A percentile compares a stretch with the other conserved stretches of the same genome.
These are phyloP conservation scores for Psilocybe tampanensis DNA, from an alignment of 768 basidiomycete genomes.

Conservation along the genomic window DNA sequence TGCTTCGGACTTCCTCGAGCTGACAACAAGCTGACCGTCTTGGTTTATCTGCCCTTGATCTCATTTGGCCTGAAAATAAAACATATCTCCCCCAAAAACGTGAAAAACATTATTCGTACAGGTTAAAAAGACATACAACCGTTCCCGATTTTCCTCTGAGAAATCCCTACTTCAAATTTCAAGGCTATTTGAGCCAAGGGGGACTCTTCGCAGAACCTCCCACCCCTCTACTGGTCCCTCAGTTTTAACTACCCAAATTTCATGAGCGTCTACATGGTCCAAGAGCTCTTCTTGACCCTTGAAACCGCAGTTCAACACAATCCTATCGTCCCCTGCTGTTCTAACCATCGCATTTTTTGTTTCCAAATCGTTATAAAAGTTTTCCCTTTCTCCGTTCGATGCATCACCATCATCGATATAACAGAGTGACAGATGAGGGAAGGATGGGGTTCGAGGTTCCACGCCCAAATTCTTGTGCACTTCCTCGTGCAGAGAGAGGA, in stretches of 20 bases:
- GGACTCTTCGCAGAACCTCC: conserved; percentile 44
- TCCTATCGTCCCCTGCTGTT: conserved; percentile 11
- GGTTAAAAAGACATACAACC: no score
- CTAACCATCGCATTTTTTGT: conserved; percentile 33
- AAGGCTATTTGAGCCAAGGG: no score
- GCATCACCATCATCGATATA: conserved; percentile 74
- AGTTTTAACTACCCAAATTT: conserved; percentile 64
- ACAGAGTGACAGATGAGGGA: conserved; percentile 74
- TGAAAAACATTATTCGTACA: no score
- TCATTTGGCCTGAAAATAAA: no score
- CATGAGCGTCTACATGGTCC: conserved; percentile 43
- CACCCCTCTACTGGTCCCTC: conserved; percentile 63
- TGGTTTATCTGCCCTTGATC: no score
- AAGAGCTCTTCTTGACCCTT: conserved; percentile 37
- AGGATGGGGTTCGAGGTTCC: conserved; percentile 53
- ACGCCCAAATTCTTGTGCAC: conserved; percentile 42
- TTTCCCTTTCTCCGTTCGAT: conserved; percentile 48
- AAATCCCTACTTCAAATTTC: no score
- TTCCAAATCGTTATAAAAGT: conserved; percentile 45
- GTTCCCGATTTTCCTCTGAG: no score
- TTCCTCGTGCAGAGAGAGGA: conserved; percentile 49
- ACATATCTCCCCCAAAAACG: no score
- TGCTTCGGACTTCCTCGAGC: no score
- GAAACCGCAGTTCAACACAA: conserved; percentile 35
- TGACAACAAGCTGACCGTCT: no score